A percentile compares a stretch with the other conserved stretches of the same genome.
phyloP scores from a whole-genome alignment of 768 basidiomycete genomes.

The Boletus insuetus region DNA sequence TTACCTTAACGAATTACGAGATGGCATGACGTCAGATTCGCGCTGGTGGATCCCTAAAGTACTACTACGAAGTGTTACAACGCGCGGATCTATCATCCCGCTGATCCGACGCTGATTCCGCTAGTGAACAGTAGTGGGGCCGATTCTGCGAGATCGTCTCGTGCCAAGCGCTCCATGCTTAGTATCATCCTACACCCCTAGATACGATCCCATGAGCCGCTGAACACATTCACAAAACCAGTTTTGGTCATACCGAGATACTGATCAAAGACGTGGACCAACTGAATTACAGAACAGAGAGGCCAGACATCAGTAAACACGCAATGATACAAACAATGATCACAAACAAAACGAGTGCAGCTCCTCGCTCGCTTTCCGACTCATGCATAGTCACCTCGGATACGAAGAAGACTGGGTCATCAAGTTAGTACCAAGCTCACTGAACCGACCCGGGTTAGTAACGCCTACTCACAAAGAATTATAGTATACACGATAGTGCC shows the following conservation, averaged over 20 bases:
- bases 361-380: not conserved
- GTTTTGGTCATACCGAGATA: constrained; percentile 7
- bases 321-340: not conserved
- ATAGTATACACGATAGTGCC: constrained; percentile 8
- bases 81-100: not conserved
- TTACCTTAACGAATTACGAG: not conserved
- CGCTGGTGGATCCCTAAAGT: not conserved
- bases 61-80: not conserved
- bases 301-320: not conserved
- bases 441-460: not conserved
- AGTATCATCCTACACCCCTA: constrained; percentile 27
- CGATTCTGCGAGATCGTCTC: not conserved
- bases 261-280: constrained; percentile 15
- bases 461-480: constrained; percentile 6
- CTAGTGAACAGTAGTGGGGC: constrained; percentile 6
- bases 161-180: constrained; percentile 22
- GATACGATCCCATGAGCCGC: not conserved
- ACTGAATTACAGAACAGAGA: not conserved
- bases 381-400: not conserved
- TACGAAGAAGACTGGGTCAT: not conserved
- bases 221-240: not conserved
- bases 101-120: not conserved
- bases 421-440: not conserved
- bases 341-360: constrained; percentile 5
- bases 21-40: not conserved